A percentile compares a stretch with the other conserved stretches of the same genome.
These are phyloP conservation scores for Pelomyxa schiedti DNA, from an alignment of 78 protist species.

Conservation along the genomic window DNA sequence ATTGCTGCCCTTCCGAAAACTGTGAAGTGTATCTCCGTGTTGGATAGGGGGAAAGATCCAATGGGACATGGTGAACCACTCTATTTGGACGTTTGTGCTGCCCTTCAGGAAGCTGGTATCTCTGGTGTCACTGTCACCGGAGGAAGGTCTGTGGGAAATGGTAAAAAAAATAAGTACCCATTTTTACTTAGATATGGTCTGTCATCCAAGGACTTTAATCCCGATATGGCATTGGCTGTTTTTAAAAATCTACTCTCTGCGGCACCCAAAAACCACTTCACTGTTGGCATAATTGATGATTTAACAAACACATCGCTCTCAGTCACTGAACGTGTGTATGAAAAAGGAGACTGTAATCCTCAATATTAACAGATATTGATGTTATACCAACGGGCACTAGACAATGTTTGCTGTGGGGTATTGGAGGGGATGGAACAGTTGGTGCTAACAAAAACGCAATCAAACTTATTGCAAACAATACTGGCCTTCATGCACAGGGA, in stretches of 20 bases:
- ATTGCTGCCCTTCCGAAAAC: conserved; percentile 38
- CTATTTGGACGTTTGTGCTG: conserved; percentile 38
- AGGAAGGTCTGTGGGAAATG: too few species aligned
- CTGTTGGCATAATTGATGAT: conserved; percentile 58
- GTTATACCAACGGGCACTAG: not conserved
- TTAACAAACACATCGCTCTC: conserved; percentile 28
- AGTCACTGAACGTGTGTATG: not conserved
- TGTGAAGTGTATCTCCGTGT: conserved; percentile 24
- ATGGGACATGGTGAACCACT: conserved; percentile 41
- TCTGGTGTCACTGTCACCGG: too few species aligned
- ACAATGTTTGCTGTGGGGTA: conserved; percentile 55
- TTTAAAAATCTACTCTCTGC: conserved; percentile 25
- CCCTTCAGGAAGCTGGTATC: too few species aligned
- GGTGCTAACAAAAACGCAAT: conserved; percentile 71
- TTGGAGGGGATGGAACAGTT: conserved; percentile 73
- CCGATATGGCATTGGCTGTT: conserved; percentile 28
- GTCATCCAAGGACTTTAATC: conserved; percentile 52
- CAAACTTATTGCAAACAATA: conserved; percentile 41
- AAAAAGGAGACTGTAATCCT: too few species aligned
- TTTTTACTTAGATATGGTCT: too few species aligned
- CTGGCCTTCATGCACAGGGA: conserved; percentile 30
- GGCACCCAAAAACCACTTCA: conserved; percentile 35
- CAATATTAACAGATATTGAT: too few species aligned
- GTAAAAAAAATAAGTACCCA: too few species aligned
- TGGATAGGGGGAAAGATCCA: conserved; percentile 46